A percentile compares a stretch with the other conserved stretches of the same genome.
phyloP scores from a whole-genome alignment of 139 green algal species.

The Chlamydomonas urium region DNA sequence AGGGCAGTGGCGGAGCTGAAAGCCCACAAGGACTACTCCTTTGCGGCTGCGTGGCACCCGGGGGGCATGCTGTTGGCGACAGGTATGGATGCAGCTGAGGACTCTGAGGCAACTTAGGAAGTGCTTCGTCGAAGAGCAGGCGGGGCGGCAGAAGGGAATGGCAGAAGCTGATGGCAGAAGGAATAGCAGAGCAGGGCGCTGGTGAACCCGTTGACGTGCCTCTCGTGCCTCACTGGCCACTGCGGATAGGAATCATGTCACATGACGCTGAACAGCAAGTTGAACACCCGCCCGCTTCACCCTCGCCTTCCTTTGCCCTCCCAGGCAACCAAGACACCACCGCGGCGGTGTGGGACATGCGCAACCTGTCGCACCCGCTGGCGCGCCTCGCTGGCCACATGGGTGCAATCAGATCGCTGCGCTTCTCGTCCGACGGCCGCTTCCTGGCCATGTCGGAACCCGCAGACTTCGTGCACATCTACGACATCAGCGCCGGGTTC shows the following conservation, averaged over 20 bases:
- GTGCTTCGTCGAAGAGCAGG: too few relatives aligned
- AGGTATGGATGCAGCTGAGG: constrained; percentile 12
- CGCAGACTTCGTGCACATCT: constrained; percentile 91
- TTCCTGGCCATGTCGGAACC: constrained; percentile 83
- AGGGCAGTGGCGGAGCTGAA: constrained; percentile 10
- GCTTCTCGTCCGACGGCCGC: constrained; percentile 68
- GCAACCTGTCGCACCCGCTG: constrained; percentile 26
- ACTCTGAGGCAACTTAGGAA: too few relatives aligned
- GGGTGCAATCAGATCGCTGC: constrained; percentile 68
- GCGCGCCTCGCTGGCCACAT: constrained; percentile 61
- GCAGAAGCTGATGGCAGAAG: too few relatives aligned
- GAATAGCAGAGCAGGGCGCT: too few relatives aligned
- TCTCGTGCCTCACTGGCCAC: too few relatives aligned
- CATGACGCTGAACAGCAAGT: too few relatives aligned
- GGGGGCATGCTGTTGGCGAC: constrained; percentile 77
- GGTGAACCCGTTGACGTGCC: too few relatives aligned
- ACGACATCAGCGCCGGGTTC: constrained; percentile 56
- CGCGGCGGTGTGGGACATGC: constrained; percentile 74
- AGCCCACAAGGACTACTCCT: constrained; percentile 90
- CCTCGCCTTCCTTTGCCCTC: neutral
- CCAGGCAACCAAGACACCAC: constrained; percentile 87
- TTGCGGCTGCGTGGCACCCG: constrained; percentile 89
- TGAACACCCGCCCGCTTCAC: neutral
- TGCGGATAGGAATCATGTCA: too few relatives aligned
- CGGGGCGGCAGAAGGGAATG: too few relatives aligned